Conservation (phyloP, 805 yeast species). For the Starmerella tilneyi region DNA sequence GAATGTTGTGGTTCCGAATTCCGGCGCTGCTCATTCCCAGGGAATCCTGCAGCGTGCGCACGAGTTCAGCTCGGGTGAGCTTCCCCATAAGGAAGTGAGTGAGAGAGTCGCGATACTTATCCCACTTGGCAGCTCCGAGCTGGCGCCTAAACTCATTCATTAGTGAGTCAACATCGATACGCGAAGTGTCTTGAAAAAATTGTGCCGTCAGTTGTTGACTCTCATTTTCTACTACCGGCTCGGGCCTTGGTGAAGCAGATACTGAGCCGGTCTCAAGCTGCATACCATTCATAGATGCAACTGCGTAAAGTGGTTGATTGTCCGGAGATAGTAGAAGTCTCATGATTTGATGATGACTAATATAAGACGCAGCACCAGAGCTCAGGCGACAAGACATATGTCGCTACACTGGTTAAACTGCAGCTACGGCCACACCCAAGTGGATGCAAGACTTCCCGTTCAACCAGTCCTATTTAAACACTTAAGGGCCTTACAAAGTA, state of each 20-base stretch:
- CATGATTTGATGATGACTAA: not conserved
- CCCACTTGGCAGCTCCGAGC: constrained; percentile 70
- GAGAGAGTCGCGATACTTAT: constrained; percentile 66
- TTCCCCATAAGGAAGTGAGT: constrained; percentile 54
- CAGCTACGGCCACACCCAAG: too few species aligned
- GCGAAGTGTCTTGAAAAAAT: constrained; percentile 15
- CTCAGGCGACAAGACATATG: too few species aligned
- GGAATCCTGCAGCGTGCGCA: constrained; percentile 46
- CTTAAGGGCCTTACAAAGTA: too few species aligned
- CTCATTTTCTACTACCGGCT: not conserved
- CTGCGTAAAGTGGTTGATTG: too few species aligned
- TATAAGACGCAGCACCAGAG: too few species aligned
- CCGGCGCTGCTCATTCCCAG: constrained; percentile 34
- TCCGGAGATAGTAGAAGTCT: not conserved
- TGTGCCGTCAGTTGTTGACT: constrained; percentile 11
- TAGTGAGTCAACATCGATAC: constrained; percentile 43
- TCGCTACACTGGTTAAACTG: too few species aligned
- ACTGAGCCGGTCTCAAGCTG: constrained; percentile 8
- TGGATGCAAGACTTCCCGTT: too few species aligned
- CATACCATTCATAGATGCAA: constrained; percentile 13
- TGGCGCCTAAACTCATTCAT: constrained; percentile 63
- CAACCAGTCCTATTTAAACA: too few species aligned
- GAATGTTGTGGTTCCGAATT: constrained; percentile 67
- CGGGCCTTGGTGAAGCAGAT: constrained; percentile 9
- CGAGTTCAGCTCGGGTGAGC: constrained; percentile 65